Base-by-base conservation (phyloP, 2,329 filamentous ascomycete species). In the Fusarium gaditjirri region DNA sequence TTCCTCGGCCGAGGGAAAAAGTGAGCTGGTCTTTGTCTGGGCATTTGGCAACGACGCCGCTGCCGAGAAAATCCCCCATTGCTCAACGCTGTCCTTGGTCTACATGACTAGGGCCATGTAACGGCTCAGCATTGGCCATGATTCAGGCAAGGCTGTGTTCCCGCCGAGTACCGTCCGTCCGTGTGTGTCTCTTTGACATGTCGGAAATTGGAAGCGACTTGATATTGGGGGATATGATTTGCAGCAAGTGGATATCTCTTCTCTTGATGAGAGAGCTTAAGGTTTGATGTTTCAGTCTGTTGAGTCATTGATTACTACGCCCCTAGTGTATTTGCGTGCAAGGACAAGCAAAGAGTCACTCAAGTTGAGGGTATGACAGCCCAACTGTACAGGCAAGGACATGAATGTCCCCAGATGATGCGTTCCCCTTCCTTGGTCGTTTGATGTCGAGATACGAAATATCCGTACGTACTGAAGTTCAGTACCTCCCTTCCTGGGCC, bases 51-150 rank as follows among this genome's bases (percentile, higher is more conserved):
- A 57, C 57, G 36, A 52, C 66, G 72, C 66, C 69, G 62, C 60
- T 65, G 74, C 74, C 68, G 70, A 70, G 68, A 66, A 70, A 56
- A 56, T 42, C 44, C 36, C 35, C 39, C 61, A 42, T 54, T 59
- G 36, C 56, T 56, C 46, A 43, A 43, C 33, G 36, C 52, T 64
- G 58, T 19, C 60, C 56, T 35, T 47, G 50, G 43, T 44, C 44
- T 62, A 25, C 29, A 61, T 60, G 60, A 57, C 59, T 57, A 41
- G 68, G 59, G 47, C 58, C 56, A 47, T 44, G 50, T 44, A 54
- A 63, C 60, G 60, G 38, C 55, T 54, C 54, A 36, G 47, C 27
- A 39, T 49, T 59, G 56, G 33, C 12, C 52, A 61, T 72, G 69
- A 72, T 46, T 47, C 66, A 46, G 47, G 35, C 61, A 49, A 44